Conservation (phyloP, 177 flowering plant species). For the Viscum album region DNA sequence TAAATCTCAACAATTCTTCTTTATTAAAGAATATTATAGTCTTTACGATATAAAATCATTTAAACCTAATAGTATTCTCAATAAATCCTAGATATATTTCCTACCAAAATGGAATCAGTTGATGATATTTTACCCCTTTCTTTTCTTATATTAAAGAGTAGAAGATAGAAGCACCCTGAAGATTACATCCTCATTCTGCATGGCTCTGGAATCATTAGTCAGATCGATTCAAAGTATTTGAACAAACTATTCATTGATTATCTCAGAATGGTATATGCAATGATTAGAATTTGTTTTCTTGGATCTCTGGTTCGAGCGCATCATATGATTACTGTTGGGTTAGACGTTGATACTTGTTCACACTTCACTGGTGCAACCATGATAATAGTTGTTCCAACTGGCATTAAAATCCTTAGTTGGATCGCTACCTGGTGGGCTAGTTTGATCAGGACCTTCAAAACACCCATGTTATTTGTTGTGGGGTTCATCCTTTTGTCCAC, state of each 20-base stretch:
- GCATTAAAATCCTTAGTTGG: slow-evolving; percentile 16
- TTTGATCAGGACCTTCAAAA: slow-evolving; percentile 1
- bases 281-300: slow-evolving; percentile 3
- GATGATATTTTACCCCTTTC: slow-evolving; percentile 1
- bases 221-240: neutral
- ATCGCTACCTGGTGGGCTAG: slow-evolving; percentile 2
- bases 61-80: neutral
- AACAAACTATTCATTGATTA: neutral
- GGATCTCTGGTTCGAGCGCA: slow-evolving; percentile 5
- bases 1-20: slow-evolving; percentile 2
- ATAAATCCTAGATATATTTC: slow-evolving; percentile 1
- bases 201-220: neutral
- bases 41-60: neutral
- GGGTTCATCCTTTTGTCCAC: slow-evolving; percentile 6
- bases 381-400: slow-evolving; percentile 17
- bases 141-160: neutral
- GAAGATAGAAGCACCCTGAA: neutral
- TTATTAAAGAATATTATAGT: slow-evolving; percentile 5
- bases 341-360: slow-evolving; percentile 16
- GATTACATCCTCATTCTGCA: neutral
- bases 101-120: neutral
- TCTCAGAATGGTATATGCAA: slow-evolving; percentile 2
- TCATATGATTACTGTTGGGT: slow-evolving; percentile 7
- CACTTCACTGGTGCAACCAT: slow-evolving; percentile 19
- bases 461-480: slow-evolving; percentile 6